These are phyloP conservation scores for Calonectria multiphialidica DNA, from an alignment of 2,329 filamentous ascomycete genomes.

Conservation along the genomic window DNA sequence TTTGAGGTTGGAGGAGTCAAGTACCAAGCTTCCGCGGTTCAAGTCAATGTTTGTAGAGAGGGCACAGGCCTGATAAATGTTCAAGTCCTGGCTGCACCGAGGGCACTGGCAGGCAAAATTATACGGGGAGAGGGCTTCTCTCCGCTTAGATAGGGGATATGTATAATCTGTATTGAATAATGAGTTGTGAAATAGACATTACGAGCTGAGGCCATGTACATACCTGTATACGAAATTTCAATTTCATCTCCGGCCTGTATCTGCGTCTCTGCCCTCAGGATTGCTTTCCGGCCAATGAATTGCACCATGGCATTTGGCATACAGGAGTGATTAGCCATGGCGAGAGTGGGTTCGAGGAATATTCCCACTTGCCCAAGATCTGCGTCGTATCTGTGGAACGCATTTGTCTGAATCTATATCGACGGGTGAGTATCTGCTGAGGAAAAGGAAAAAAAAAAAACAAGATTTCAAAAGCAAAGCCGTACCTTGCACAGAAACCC, in stretches of 20 bases:
- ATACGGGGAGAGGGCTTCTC: slow-evolving; percentile 59
- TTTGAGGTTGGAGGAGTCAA: slow-evolving; percentile 50
- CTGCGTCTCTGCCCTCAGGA: slow-evolving; percentile 61
- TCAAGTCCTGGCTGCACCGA: slow-evolving; percentile 63
- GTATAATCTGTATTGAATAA: slow-evolving; percentile 57
- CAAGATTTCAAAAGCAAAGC: background rate
- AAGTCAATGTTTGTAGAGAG: slow-evolving; percentile 54
- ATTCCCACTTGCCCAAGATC: slow-evolving; percentile 66
- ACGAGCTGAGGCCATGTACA: slow-evolving; percentile 29
- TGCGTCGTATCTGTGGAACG: slow-evolving; percentile 67
- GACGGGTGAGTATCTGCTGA: slow-evolving; percentile 4
- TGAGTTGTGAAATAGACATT: background rate
- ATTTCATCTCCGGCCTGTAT: slow-evolving; percentile 68
- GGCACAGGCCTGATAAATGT: slow-evolving; percentile 65
- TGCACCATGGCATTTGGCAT: slow-evolving; percentile 70
- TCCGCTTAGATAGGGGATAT: slow-evolving; percentile 57
- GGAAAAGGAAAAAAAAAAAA: too few species aligned
- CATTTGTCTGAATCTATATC: slow-evolving; percentile 69
- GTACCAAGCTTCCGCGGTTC: slow-evolving; percentile 59
- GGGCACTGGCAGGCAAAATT: slow-evolving; percentile 65
- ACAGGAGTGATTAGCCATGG: slow-evolving; percentile 74
- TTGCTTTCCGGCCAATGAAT: slow-evolving; percentile 64
- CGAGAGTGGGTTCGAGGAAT: slow-evolving; percentile 67
- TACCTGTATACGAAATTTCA: slow-evolving; percentile 72
- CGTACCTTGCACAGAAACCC: slow-evolving; percentile 66